These are phyloP conservation scores for Hermanozyma aechmeae DNA, from an alignment of 805 yeast species.

Conservation along the genomic window DNA sequence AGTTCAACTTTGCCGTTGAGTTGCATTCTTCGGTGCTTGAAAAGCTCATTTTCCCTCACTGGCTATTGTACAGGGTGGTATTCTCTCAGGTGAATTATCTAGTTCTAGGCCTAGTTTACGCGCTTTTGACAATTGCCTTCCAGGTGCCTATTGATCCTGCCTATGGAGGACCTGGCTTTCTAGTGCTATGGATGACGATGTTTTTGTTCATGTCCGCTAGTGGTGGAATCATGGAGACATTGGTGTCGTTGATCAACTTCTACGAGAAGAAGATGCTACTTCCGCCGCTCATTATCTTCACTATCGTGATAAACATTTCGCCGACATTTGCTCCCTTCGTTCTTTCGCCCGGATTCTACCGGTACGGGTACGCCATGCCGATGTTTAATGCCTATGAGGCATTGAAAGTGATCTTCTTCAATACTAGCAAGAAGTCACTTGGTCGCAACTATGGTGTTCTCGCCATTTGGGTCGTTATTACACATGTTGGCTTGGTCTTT, in stretches of 20 bases:
- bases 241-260: slow-evolving; percentile 11
- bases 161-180: slow-evolving; percentile 22
- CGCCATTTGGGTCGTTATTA: slow-evolving; percentile 18
- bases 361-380: slow-evolving; percentile 29
- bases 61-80: slow-evolving; percentile 16
- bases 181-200: slow-evolving; percentile 24
- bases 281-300: slow-evolving; percentile 22
- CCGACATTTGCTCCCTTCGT: slow-evolving; percentile 26
- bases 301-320: slow-evolving; percentile 19
- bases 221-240: slow-evolving; percentile 20
- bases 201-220: slow-evolving; percentile 18
- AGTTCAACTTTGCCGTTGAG: slow-evolving; percentile 22
- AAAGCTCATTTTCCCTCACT: slow-evolving; percentile 15
- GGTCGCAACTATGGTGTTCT: slow-evolving; percentile 22
- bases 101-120: slow-evolving; percentile 20
- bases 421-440: slow-evolving; percentile 23
- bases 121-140: slow-evolving; percentile 22
- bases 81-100: slow-evolving; percentile 22
- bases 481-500: slow-evolving; percentile 7
- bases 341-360: slow-evolving; percentile 20
- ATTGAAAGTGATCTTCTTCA: slow-evolving; percentile 22
- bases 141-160: slow-evolving; percentile 15
- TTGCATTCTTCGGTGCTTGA: too few species aligned
- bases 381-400: slow-evolving; percentile 23
- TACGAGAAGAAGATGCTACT: slow-evolving; percentile 11